Base-by-base conservation (phyloP, 805 yeast genomes). In the Wickerhamomyces subpelliculosus region DNA sequence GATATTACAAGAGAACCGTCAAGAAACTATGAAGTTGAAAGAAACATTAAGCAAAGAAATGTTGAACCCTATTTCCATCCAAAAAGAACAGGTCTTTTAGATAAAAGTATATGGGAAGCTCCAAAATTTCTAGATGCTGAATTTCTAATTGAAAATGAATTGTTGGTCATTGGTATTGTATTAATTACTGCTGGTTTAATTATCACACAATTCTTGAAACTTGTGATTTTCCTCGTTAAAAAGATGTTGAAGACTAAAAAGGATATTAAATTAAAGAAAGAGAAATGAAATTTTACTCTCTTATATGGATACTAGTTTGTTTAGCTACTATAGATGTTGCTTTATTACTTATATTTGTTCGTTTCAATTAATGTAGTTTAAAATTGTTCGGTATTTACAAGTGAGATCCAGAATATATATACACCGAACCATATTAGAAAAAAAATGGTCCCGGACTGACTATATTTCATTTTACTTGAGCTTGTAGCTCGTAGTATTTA, bases 1-100 rank as follows among this genome's bases (percentile, higher is more conserved):
- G 80, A 75, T 49, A 64, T 80, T 3, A 64, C 81, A 4, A 51
- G 63, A 3, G 76, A 77, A 45, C 70, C 70, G 18, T 53, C 71
- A 13, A 65, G 84, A 37, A 59, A 55, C 31, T 40, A 58, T 4
- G 86, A 80, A 40, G 58, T 66, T 27, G 87, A 82, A 47, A 61
- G 80, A 41, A 77, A 79, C 49, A 58, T 70, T 33, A 65, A 65
- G 44, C 49, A 51, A 8, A 42, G 49, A 10, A 63, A 61, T 18
- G 56, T 54, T 19, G 54, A 42, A 27, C 58, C 55, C 30, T 36
- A 42, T 14, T 62, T 55, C 43, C 60, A 61, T 32, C 47, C 55
- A 35, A 52, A 57, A 37, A 46, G 60, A 34, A 60, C 69, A 14
- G 52, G 58, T 20, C 35, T 62, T 50, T 48, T 64, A 47, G 31